phyloP scores from a whole-genome alignment of 2,329 filamentous ascomycete genomes.

The Blastomyces parvus region DNA sequence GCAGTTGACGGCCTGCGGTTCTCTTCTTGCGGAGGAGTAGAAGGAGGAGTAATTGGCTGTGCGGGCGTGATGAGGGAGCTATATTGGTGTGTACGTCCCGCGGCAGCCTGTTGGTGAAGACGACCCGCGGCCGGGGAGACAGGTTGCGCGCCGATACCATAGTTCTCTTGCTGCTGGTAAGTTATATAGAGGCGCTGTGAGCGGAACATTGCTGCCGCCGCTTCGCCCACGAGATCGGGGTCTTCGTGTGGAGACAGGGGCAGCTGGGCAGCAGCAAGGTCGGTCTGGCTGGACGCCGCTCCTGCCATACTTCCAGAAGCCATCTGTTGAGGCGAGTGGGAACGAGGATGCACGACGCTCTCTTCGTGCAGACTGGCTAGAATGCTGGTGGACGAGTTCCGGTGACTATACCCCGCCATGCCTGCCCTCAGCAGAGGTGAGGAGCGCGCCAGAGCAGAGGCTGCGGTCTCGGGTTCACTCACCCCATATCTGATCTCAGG shows the following conservation, averaged over 20 bases:
- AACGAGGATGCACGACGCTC: not conserved
- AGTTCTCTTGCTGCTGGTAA: constrained; percentile 41
- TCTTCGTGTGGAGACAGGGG: constrained; percentile 52
- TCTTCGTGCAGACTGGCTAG: constrained; percentile 10
- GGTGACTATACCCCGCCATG: not conserved
- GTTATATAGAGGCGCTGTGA: constrained; percentile 43
- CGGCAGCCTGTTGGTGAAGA: constrained; percentile 16
- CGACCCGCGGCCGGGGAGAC: not conserved
- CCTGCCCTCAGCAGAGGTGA: not conserved
- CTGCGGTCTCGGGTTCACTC: not conserved
- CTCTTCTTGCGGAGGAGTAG: constrained; percentile 2
- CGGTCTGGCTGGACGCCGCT: constrained; percentile 10
- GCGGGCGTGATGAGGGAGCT: constrained; percentile 14
- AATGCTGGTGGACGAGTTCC: not conserved
- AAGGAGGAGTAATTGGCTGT: not conserved
- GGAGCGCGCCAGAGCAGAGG: not conserved
- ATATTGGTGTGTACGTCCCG: constrained; percentile 30
- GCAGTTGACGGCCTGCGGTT: not conserved
- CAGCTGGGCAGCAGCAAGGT: constrained; percentile 6
- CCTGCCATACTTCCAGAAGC: not conserved
- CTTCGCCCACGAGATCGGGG: constrained; percentile 57
- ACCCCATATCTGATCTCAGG: not conserved
- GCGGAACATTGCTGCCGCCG: constrained; percentile 50
- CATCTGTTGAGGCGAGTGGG: not conserved
- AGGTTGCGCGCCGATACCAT: constrained; percentile 14